Evolutionary conservation across 345 rosid genomes (phyloP).

Genomic region (Eutrema japonicum): DNA sequence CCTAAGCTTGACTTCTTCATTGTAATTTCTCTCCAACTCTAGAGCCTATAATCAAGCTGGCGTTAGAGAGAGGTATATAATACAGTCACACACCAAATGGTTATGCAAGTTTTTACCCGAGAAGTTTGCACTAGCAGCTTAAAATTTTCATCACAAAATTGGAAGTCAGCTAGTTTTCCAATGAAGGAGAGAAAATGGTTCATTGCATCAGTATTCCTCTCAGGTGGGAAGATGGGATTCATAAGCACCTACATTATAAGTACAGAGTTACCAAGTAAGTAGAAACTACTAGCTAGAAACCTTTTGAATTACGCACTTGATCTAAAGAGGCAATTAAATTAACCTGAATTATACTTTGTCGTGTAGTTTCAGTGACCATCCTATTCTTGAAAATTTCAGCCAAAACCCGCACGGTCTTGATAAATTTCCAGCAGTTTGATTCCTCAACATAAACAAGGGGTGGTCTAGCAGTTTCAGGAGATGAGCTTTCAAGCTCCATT

Average conservation of each 20-base stretch:
- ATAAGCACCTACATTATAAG: slow-evolving; percentile 32
- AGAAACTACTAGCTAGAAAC: no score
- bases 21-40: slow-evolving; percentile 42
- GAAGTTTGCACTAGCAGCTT: slow-evolving; percentile 9
- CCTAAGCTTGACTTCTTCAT: slow-evolving; percentile 35
- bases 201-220: slow-evolving; percentile 30
- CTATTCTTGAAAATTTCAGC: slow-evolving; percentile 18
- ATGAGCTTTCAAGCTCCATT: slow-evolving; percentile 19
- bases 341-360: slow-evolving; percentile 34
- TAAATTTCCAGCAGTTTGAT: slow-evolving; percentile 11
- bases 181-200: slow-evolving; percentile 17
- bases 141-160: slow-evolving; percentile 25
- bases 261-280: not conserved
- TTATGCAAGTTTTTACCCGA: not conserved
- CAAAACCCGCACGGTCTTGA: slow-evolving; percentile 30
- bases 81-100: not conserved
- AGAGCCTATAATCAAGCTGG: slow-evolving; percentile 30
- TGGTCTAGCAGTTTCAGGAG: not conserved
- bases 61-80: not conserved
- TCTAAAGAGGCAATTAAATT: not conserved
- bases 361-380: not conserved
- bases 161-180: slow-evolving; percentile 11
- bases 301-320: no score
- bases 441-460: slow-evolving; percentile 23
- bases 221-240: slow-evolving; percentile 37